Evolutionary conservation across 2,329 filamentous ascomycete species (phyloP), one percentile per base, ranked within the genome.

Genomic region (Pseudopithomyces maydicus): DNA sequence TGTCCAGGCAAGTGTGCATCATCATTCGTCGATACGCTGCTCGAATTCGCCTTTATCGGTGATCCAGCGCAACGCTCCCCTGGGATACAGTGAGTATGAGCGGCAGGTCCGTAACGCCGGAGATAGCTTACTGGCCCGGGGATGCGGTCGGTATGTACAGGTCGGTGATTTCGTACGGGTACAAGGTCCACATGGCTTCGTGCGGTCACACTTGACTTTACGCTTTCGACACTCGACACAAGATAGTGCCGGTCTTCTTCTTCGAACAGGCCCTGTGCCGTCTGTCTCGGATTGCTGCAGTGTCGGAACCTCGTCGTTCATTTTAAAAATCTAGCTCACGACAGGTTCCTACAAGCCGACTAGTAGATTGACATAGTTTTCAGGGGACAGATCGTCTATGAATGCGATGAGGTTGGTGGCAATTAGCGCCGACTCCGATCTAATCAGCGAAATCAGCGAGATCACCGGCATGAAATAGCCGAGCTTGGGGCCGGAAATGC

Each of bases 131-230:
- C 46, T 17, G 3, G 42, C 17, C 42, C 29, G 54, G 5, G 47
- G 47, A n/a, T 50, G 51, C 32, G 59, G 54, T 29, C 64, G 57
- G 50, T 68, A 71, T 6, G 69, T 69, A 55, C 69, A 71, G 7
- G 63, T 67, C n/a, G 62, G 47, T 19, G 62, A 67, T 41, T 66
- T 63, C 19, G 54, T 64, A 12, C 56, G 55, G 12, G 58, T 59
- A 47, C 69, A 73, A 19, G 62, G 61, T 29, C 58, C 59, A 55
- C 70, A 73, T 8, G 68, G 69, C 52, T 59, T 66, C 15, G 61
- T 51, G 15, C 66, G 62, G 55, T 73, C 65, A 47, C 70, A 73
- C 54, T 64, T 70, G 19, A 71, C 66, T 47, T 74, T 74, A 36
- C 69, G 58, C 54, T 57, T 61, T 29, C 70, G 61, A 48, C 69